Percentiles rank a stretch among this genome's conserved stretches.
These are phyloP conservation scores for Suillus placidus DNA, from an alignment of 768 basidiomycete species.

Conservation along the genomic window DNA sequence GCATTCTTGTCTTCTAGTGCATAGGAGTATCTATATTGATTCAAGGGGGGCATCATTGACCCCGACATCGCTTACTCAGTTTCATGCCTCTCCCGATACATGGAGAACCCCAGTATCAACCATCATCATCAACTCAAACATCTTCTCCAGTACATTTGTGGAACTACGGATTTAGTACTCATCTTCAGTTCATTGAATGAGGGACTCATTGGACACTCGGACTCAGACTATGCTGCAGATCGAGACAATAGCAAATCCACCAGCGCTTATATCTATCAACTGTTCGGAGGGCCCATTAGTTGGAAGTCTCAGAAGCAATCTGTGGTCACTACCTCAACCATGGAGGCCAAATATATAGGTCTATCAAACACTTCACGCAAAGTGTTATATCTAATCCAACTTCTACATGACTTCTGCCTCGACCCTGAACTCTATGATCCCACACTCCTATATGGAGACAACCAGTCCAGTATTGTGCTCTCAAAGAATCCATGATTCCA, in stretches of 20 bases:
- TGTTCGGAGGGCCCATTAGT: background rate
- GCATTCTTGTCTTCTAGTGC: too few species aligned
- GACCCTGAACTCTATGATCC: constrained; percentile 4
- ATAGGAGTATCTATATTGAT: too few species aligned
- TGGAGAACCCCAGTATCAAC: background rate
- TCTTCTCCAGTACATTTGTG: background rate
- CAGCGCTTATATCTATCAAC: background rate
- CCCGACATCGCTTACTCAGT: background rate
- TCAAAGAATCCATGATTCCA: constrained; percentile 32
- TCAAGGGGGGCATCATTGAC: too few species aligned
- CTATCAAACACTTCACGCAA: background rate
- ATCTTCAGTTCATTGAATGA: background rate
- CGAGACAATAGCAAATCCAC: background rate
- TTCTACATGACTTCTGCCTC: constrained; percentile 21
- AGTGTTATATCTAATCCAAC: background rate
- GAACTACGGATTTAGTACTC: background rate
- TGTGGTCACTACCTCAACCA: background rate
- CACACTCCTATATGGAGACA: constrained; percentile 29
- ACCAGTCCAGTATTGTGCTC: constrained; percentile 32
- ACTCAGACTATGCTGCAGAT: background rate
- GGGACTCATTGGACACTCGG: background rate
- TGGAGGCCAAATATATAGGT: background rate
- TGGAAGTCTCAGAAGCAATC: constrained; percentile 5
- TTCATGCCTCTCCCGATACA: background rate
- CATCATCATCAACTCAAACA: background rate